Conservation (phyloP, 305 asterid species). For the Fraxinus greggii region DNA sequence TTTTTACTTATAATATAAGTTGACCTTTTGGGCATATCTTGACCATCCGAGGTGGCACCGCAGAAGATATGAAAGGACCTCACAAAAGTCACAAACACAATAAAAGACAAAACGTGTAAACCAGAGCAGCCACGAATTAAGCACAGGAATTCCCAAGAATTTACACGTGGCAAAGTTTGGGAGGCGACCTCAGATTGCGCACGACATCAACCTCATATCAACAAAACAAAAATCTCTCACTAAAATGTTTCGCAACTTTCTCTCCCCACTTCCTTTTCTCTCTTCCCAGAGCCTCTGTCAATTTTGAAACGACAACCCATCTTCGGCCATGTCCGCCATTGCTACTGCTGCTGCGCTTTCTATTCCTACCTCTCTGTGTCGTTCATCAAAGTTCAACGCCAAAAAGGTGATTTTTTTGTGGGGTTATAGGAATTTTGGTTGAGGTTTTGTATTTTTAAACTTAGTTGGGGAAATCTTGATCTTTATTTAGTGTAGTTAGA, state of each 20-base stretch:
- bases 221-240: slow-evolving; percentile 26
- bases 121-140: slow-evolving; percentile 41
- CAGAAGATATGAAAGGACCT: background rate
- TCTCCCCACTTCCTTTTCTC: background rate
- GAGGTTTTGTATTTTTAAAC: background rate
- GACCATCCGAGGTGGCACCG: slow-evolving; percentile 32
- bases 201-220: slow-evolving; percentile 57
- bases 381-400: slow-evolving; percentile 46
- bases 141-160: slow-evolving; percentile 19
- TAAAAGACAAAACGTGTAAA: slow-evolving; percentile 33
- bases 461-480: background rate
- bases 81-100: background rate
- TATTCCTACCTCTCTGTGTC: slow-evolving; percentile 53
- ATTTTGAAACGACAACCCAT: slow-evolving; percentile 24
- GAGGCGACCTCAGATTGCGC: slow-evolving; percentile 66
- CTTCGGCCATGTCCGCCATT: slow-evolving; percentile 66
- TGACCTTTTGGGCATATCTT: slow-evolving; percentile 20
- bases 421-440: background rate
- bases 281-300: slow-evolving; percentile 3
- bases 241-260: slow-evolving; percentile 1
- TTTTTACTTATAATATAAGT: background rate
- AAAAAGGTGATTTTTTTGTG: slow-evolving; percentile 46
- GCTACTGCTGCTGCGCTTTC: slow-evolving; percentile 74
- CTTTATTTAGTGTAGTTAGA: background rate
- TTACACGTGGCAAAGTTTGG: slow-evolving; percentile 57